phyloP scores from a whole-genome alignment of 2,329 filamentous ascomycete species.

The Sporothrix sp. region DNA sequence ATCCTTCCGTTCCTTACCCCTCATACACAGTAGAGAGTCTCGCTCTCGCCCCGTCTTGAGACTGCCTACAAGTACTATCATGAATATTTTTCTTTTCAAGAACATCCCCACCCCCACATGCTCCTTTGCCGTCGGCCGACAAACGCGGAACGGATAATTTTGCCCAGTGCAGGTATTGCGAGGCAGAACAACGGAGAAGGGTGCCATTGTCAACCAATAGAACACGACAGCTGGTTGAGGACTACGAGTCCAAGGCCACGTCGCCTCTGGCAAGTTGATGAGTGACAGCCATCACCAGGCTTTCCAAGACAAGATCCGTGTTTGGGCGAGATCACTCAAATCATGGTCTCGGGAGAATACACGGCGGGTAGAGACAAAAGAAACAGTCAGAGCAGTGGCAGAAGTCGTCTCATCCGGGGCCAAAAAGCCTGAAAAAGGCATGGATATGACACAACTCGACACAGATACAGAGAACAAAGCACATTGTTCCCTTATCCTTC shows the following conservation, averaged over 20 bases:
- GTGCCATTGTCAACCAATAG: no score
- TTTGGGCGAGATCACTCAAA: background rate
- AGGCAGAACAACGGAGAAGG: background rate
- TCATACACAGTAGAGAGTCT: background rate
- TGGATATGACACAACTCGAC: no score
- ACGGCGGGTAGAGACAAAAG: background rate
- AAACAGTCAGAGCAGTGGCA: no score
- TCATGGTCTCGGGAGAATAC: background rate
- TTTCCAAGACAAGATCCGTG: no score
- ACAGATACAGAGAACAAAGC: no score
- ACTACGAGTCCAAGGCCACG: no score
- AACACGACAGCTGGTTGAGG: no score
- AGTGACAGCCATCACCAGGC: background rate
- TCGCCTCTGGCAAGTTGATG: no score
- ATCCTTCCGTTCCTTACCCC: background rate
- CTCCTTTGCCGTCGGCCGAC: background rate
- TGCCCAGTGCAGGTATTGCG: background rate
- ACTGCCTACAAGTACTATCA: background rate
- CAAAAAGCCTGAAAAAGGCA: no score
- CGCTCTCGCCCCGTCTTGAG: background rate
- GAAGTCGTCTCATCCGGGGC: no score
- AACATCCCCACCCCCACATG: no score
- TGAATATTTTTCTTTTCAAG: background rate
- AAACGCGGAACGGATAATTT: constrained; percentile 2
- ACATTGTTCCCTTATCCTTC: no score